These are phyloP conservation scores for Pythium phragmitis DNA, from an alignment of 352 stramenopile species.

Conservation along the genomic window DNA sequence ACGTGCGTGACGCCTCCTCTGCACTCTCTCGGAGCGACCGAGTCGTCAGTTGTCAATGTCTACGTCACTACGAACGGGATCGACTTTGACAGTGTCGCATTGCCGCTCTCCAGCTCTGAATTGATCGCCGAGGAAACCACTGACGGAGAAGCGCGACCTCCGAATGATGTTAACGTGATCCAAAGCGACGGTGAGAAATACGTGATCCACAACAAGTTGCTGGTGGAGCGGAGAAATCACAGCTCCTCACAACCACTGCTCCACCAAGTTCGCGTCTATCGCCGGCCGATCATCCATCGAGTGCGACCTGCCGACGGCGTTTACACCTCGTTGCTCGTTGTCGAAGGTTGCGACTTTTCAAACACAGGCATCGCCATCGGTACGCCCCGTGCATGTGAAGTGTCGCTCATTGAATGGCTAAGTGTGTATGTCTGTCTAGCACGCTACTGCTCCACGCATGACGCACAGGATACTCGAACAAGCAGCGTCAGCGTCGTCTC, in stretches of 20 bases:
- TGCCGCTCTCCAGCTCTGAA: slow-evolving; percentile 16
- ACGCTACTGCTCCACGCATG: slow-evolving; percentile 21
- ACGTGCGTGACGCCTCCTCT: slow-evolving; percentile 34
- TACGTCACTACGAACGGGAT: slow-evolving; percentile 37
- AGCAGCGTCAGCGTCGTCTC: slow-evolving; percentile 41
- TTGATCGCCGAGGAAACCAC: background rate
- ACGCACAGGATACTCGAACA: slow-evolving; percentile 37
- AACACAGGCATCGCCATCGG: slow-evolving; percentile 47
- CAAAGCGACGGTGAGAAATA: slow-evolving; percentile 5
- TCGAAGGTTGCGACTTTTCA: slow-evolving; percentile 57
- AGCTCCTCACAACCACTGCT: slow-evolving; percentile 2
- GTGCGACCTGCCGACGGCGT: slow-evolving; percentile 52
- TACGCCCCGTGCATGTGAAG: slow-evolving; percentile 21
- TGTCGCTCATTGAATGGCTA: too few relatives aligned
- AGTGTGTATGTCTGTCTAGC: slow-evolving; percentile 4
- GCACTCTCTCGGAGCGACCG: slow-evolving; percentile 11
- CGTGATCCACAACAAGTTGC: slow-evolving; percentile 14
- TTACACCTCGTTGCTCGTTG: slow-evolving; percentile 58
- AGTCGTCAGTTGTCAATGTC: slow-evolving; percentile 22
- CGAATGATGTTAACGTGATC: background rate
- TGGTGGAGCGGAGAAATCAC: background rate
- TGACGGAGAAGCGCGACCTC: background rate
- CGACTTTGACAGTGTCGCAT: slow-evolving; percentile 42
- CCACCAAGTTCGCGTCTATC: slow-evolving; percentile 44
- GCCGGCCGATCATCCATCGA: slow-evolving; percentile 41